Evolutionary conservation across 2,329 filamentous ascomycete genomes (phyloP).

Genomic region (Hypocreales sp.): DNA sequence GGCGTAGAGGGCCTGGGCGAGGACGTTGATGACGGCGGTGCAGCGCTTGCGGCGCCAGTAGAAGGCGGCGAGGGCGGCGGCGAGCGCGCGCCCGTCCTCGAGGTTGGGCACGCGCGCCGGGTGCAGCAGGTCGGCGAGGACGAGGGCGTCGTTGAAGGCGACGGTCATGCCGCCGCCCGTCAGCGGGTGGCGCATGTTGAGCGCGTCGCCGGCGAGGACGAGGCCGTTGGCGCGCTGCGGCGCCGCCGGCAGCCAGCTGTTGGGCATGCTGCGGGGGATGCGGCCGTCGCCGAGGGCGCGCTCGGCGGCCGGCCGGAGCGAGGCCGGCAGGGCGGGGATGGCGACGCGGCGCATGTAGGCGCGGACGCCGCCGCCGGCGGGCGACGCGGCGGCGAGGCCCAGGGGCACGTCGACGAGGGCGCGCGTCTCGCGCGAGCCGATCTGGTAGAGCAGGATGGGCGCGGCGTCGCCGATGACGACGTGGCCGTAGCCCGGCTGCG

Average conservation of each 20-base stretch:
- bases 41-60: constrained; percentile 78
- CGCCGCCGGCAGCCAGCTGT: constrained; percentile 76
- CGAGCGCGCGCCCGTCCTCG: constrained; percentile 48
- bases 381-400: constrained; percentile 55
- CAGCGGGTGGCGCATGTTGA: constrained; percentile 98
- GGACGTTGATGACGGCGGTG: constrained; percentile 85
- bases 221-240: constrained; percentile 44
- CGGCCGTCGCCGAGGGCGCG: constrained; percentile 64
- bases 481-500: constrained; percentile 62
- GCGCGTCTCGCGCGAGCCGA: constrained; percentile 86
- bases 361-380: constrained; percentile 67
- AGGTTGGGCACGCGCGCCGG: constrained; percentile 55
- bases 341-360: constrained; percentile 69
- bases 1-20: constrained; percentile 85
- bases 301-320: constrained; percentile 57
- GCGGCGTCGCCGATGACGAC: constrained; percentile 65
- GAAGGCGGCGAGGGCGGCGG: constrained; percentile 55
- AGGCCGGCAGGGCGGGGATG: constrained; percentile 58
- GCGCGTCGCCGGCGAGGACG: constrained; percentile 77
- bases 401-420: constrained; percentile 79
- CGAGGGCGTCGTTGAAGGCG: constrained; percentile 78
- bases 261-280: constrained; percentile 78
- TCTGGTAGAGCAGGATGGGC: constrained; percentile 89
- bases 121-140: constrained; percentile 59
- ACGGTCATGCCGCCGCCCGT: constrained; percentile 98